phyloP scores from a whole-genome alignment of 2,329 filamentous ascomycete species.

The Aureobasidium sp. region DNA sequence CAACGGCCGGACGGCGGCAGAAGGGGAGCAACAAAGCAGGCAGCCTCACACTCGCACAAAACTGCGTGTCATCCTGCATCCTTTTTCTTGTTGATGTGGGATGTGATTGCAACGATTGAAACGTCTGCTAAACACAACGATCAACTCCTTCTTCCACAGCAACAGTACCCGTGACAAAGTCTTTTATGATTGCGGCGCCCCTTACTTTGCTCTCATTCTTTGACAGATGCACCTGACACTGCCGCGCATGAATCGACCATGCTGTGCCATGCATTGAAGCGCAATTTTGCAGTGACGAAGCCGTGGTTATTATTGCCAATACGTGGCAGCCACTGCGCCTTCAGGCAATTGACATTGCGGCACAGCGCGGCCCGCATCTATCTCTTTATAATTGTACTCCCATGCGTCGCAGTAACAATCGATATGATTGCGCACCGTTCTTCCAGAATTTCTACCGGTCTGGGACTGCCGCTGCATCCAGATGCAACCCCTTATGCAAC shows the following conservation, averaged over 20 bases:
- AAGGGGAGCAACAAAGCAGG: not conserved
- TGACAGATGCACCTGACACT: slow-evolving; percentile 3
- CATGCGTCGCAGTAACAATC: not conserved
- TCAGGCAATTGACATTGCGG: not conserved
- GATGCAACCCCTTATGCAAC: slow-evolving; percentile 8
- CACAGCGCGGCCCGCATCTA: not conserved
- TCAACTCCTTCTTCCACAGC: not conserved
- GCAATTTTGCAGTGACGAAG: slow-evolving; percentile 6
- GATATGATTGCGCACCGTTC: slow-evolving; percentile 3
- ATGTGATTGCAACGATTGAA: slow-evolving; percentile 6
- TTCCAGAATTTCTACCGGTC: slow-evolving; percentile 8
- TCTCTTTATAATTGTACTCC: not conserved
- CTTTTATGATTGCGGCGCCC: not conserved
- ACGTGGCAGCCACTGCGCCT: not conserved
- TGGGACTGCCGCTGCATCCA: not conserved
- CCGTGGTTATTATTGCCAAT: slow-evolving; percentile 7
- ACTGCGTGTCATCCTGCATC: slow-evolving; percentile 6
- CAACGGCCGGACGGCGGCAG: not conserved
- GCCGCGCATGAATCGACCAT: slow-evolving; percentile 1
- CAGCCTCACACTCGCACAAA: not conserved
- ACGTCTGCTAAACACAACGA: slow-evolving; percentile 6
- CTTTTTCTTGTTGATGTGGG: not conserved
- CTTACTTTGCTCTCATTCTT: slow-evolving; percentile 2
- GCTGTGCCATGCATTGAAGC: not conserved
- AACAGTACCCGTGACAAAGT: not conserved